These are phyloP conservation scores for Claviceps citrina DNA, from an alignment of 2,329 filamentous ascomycete species.

Conservation along the genomic window DNA sequence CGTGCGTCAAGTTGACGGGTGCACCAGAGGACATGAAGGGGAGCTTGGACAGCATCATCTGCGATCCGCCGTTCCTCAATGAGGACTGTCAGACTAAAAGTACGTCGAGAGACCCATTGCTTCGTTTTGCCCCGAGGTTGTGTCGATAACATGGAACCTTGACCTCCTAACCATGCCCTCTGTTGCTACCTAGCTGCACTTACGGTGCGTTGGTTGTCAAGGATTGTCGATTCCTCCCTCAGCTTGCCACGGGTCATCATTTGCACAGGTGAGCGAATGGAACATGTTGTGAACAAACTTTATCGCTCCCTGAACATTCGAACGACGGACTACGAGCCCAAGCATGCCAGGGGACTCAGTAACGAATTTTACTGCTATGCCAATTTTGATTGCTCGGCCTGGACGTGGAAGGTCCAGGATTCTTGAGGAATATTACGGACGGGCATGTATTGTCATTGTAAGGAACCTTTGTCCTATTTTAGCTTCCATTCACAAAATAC, in stretches of 20 bases:
- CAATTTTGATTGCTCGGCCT: conserved; percentile 51
- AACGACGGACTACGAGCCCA: conserved; percentile 53
- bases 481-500: neutral
- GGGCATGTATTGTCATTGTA: neutral
- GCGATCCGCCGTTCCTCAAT: conserved; percentile 66
- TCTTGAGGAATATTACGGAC: too few relatives aligned
- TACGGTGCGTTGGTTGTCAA: conserved; percentile 59
- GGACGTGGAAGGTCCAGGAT: conserved; percentile 17
- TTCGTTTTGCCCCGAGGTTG: neutral
- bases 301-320: conserved; percentile 47
- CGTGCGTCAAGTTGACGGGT: neutral
- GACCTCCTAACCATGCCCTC: neutral
- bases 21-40: conserved; percentile 41
- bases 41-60: conserved; percentile 52
- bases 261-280: conserved; percentile 68
- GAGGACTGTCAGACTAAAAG: conserved; percentile 70
- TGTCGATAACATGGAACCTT: neutral
- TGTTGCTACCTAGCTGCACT: conserved; percentile 42
- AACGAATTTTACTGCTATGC: conserved; percentile 73
- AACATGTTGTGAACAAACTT: conserved; percentile 45
- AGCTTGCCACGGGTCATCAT: conserved; percentile 36
- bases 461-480: neutral
- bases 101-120: conserved; percentile 17
- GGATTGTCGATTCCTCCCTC: conserved; percentile 14
- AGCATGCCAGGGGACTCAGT: conserved; percentile 56